Evolutionary conservation across 257 asterid genomes (phyloP).

Genomic region (Galeopsis tetrahit): DNA sequence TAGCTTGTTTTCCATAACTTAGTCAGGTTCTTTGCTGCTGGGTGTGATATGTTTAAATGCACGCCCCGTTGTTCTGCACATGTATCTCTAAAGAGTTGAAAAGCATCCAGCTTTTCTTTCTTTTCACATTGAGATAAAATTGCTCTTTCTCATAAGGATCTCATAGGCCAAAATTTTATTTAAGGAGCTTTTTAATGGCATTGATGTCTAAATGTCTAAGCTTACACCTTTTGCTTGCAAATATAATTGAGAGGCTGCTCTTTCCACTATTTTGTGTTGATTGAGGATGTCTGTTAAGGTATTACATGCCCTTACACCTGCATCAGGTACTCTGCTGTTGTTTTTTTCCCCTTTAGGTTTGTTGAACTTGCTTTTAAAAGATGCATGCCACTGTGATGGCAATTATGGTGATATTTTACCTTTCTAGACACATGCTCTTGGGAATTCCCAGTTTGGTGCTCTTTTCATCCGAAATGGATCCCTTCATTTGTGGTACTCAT

Average conservation of each 20-base stretch:
- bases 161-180: constrained; percentile 11
- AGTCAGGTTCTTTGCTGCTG: neutral
- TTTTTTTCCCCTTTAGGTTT: constrained; percentile 10
- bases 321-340: constrained; percentile 2
- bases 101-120: constrained; percentile 10
- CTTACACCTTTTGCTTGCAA: constrained; percentile 8
- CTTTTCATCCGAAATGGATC: constrained; percentile 23
- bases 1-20: neutral
- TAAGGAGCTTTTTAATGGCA: constrained; percentile 7
- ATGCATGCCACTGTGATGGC: constrained; percentile 3
- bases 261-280: neutral
- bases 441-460: constrained; percentile 28
- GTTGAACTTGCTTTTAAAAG: constrained; percentile 11
- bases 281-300: constrained; percentile 25
- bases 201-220: neutral
- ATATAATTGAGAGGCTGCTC: constrained; percentile 14
- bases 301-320: constrained; percentile 18
- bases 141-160: constrained; percentile 20
- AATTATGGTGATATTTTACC: constrained; percentile 17
- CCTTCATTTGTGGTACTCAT: constrained; percentile 26
- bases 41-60: constrained; percentile 12
- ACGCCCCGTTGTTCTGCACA: neutral
- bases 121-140: neutral
- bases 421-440: constrained; percentile 8
- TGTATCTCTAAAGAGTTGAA: constrained; percentile 7